Evolutionary conservation across 2,329 filamentous ascomycete genomes (phyloP).

Genomic region (Proliferodiscus dingleyae): DNA sequence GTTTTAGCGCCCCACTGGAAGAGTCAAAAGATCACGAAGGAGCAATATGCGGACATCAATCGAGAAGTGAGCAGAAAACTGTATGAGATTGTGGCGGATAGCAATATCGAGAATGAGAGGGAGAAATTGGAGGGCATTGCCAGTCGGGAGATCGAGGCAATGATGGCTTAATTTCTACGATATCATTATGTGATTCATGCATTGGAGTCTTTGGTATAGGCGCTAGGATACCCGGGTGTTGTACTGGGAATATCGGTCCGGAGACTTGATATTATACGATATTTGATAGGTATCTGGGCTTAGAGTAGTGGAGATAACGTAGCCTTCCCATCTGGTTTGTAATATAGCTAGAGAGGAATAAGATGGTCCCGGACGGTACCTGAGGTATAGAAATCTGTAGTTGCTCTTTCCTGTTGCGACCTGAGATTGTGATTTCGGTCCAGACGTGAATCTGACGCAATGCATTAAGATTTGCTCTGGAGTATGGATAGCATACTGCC

Average conservation of each 20-base stretch:
- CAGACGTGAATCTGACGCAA: too few species aligned
- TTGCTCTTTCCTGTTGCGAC: too few species aligned
- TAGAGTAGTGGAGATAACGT: too few species aligned
- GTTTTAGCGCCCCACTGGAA: constrained; percentile 76
- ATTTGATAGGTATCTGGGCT: constrained; percentile 3
- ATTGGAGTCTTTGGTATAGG: constrained; percentile 19
- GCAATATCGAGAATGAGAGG: constrained; percentile 53
- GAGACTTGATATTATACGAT: constrained; percentile 15
- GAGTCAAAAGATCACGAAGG: constrained; percentile 72
- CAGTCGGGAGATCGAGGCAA: constrained; percentile 70
- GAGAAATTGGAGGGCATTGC: constrained; percentile 72
- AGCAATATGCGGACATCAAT: constrained; percentile 91
- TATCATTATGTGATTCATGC: constrained; percentile 39
- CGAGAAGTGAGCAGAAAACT: constrained; percentile 81
- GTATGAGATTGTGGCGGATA: constrained; percentile 57
- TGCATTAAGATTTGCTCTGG: too few species aligned
- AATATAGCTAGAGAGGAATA: too few species aligned
- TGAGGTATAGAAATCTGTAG: too few species aligned
- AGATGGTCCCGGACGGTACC: too few species aligned
- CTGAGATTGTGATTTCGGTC: too few species aligned
- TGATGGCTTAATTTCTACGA: constrained; percentile 63
- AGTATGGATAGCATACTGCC: too few species aligned
- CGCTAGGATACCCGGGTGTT: constrained; percentile 24
- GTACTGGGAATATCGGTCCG: constrained; percentile 6
- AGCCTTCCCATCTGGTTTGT: too few species aligned